Conservation (phyloP, 305 asterid genomes). For the Galium porrigens region DNA sequence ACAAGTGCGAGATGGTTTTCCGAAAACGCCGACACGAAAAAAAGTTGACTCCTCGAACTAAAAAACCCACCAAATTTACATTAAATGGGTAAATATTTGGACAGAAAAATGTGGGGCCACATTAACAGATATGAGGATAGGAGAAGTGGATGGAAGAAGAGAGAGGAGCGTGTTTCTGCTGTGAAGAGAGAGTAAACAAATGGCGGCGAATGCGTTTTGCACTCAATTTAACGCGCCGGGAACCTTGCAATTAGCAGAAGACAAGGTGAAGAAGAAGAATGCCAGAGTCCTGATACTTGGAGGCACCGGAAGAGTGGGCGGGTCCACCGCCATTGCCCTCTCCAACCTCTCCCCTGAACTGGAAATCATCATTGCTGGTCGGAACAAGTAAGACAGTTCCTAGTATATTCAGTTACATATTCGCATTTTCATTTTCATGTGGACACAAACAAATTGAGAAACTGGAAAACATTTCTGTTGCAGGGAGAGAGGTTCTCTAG, state of each 20-base stretch:
- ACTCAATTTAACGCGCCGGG: background rate
- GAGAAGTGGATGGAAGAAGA: background rate
- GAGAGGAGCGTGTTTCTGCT: background rate
- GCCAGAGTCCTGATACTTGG: conserved; percentile 61
- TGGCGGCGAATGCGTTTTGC: conserved; percentile 6
- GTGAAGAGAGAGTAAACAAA: background rate
- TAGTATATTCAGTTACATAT: background rate
- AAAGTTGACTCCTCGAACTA: too few species aligned
- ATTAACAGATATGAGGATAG: background rate
- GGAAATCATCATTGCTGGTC: conserved; percentile 54
- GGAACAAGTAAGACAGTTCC: conserved; percentile 46
- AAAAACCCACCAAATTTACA: too few species aligned
- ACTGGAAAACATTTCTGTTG: conserved; percentile 8
- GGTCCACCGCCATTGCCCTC: conserved; percentile 74
- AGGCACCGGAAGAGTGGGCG: conserved; percentile 95
- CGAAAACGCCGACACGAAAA: background rate
- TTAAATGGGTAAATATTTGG: too few species aligned
- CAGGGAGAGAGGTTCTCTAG: conserved; percentile 65
- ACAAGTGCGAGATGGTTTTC: background rate
- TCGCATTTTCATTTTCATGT: background rate
- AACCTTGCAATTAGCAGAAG: conserved; percentile 37
- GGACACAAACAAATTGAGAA: background rate
- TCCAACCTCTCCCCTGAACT: conserved; percentile 57
- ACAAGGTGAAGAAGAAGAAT: conserved; percentile 35
- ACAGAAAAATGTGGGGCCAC: background rate